Evolutionary conservation across 495 filamentous ascomycete genomes (phyloP), one percentile per base, ranked within the genome.

Genomic region (Sphaerosporella brunnea): DNA sequence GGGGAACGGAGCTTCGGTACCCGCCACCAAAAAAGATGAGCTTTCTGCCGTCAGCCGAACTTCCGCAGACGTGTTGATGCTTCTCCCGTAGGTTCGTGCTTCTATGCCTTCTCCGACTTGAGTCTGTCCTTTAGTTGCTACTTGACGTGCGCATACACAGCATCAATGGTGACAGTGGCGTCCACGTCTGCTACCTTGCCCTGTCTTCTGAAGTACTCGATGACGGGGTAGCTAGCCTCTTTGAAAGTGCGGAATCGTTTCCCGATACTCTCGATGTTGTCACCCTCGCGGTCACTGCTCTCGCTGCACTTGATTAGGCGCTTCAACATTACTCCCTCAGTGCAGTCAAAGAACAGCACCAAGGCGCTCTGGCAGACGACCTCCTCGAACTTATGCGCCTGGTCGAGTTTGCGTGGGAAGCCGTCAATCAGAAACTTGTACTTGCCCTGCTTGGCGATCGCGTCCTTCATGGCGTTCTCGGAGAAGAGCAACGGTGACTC

Each of bases 351-450:
- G 69, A 96, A 97, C 28, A 97, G 70, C 8, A 85, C 86, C 59
- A 94, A 77, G 53, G 70, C 68, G 3, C 79, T 81, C 3, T 75
- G 77, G 54, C 83, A 86, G 36, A 97, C 90, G 4, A 78, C 74
- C 60, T 80, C 71, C 69, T 97, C 90, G 56, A 97, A 97, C 66
- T 82, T 81, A 38, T 82, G 56, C 3, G 90, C 90, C 72, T 97
- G 90, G 70, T 95, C 88, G 64, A 96, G 81, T 66, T 96, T 85
- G 41, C 90, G 77, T 20, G 90, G 90, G 70, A 97, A 97, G 1
- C 88, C 80, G 63, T 96, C 88, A 54, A 96, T 82, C 54, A 96
- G 68, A 69, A 95, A 95, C 38, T 76, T 73, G 40, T 62, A 63
- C 50, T 71, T 70, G 8, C 62, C 25, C 39, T 52, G 56, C 38